A percentile compares a stretch with the other conserved stretches of the same genome.
phyloP scores from a whole-genome alignment of 805 yeast genomes.

The Middelhovenomyces tepae region DNA sequence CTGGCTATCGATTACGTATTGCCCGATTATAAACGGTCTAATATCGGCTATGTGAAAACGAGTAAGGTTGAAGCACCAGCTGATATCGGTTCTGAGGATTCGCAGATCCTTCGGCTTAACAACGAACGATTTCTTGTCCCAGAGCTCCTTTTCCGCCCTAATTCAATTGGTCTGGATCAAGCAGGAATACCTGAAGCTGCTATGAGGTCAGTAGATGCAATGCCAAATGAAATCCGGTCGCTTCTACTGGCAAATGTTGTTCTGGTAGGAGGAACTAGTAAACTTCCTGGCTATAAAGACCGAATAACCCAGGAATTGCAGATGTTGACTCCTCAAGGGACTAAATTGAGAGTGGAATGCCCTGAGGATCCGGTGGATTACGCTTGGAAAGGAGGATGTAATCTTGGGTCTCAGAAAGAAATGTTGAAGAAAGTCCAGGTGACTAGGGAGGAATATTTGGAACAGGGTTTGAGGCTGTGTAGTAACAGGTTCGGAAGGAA shows the following conservation, averaged over 20 bases:
- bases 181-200: constrained; percentile 70
- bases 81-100: constrained; percentile 31
- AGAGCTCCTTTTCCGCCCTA: constrained; percentile 81
- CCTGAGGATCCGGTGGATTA: constrained; percentile 34
- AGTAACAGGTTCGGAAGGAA: constrained; percentile 39
- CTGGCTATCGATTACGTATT: constrained; percentile 61
- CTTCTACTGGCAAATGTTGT: constrained; percentile 70
- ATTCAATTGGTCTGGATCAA: constrained; percentile 63
- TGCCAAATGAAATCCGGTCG: constrained; percentile 66
- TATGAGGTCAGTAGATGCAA: constrained; percentile 54
- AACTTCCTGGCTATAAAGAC: constrained; percentile 55
- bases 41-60: constrained; percentile 55
- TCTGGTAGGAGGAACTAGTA: constrained; percentile 75
- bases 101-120: constrained; percentile 56
- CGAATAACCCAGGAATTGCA: constrained; percentile 39
- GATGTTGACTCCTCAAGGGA: constrained; percentile 27
- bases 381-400: constrained; percentile 52
- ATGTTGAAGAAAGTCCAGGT: constrained; percentile 45
- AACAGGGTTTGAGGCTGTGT: constrained; percentile 64
- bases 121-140: constrained; percentile 89
- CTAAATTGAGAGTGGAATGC: constrained; percentile 21
- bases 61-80: constrained; percentile 21
- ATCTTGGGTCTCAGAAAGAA: constrained; percentile 31
- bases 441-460: constrained; percentile 72
- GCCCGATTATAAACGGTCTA: constrained; percentile 79